phyloP scores from a whole-genome alignment of 1,284 basidiomycete genomes.

The Ustilago nuda region DNA sequence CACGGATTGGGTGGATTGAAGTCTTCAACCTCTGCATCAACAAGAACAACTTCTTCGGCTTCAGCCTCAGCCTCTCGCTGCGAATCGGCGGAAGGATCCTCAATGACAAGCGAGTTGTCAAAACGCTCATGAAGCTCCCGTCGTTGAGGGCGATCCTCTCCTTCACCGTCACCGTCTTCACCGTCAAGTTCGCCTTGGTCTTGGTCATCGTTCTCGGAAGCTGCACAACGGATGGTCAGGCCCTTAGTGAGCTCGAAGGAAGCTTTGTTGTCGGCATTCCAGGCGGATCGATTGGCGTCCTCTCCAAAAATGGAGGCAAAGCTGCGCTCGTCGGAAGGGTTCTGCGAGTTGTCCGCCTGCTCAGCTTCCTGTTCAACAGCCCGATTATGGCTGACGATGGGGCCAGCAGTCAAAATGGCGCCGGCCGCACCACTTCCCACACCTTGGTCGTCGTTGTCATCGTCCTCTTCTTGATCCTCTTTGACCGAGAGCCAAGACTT shows the following conservation, averaged over 20 bases:
- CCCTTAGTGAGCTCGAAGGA: conserved; percentile 50
- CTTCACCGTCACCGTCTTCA: conserved; percentile 17
- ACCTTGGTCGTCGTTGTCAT: conserved; percentile 26
- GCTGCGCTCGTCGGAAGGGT: conserved; percentile 35
- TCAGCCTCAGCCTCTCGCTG: conserved; percentile 2
- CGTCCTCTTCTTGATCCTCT: conserved; percentile 24
- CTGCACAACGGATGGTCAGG: conserved; percentile 37
- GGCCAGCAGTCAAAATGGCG: conserved; percentile 25
- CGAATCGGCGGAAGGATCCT: conserved; percentile 12
- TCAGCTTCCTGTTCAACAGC: not conserved
- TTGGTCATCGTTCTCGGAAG: conserved; percentile 23
- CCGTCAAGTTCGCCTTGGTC: conserved; percentile 15
- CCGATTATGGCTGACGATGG: conserved; percentile 8
- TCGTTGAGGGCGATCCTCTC: conserved; percentile 9
- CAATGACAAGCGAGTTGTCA: conserved; percentile 35
- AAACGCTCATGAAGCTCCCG: conserved; percentile 38
- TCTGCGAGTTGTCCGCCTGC: conserved; percentile 31
- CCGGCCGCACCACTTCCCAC: conserved; percentile 1
- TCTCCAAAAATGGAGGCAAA: conserved; percentile 42
- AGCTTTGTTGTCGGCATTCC: conserved; percentile 42
- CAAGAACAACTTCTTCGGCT: not conserved
- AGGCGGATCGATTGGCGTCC: conserved; percentile 35
- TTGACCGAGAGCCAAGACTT: conserved; percentile 21
- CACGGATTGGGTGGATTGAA: conserved; percentile 80
- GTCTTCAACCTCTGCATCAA: not conserved